Percentiles rank a stretch among this genome's conserved stretches.
These are phyloP conservation scores for Sporothrix phasma DNA, from an alignment of 2,329 filamentous ascomycete species.

Conservation along the genomic window DNA sequence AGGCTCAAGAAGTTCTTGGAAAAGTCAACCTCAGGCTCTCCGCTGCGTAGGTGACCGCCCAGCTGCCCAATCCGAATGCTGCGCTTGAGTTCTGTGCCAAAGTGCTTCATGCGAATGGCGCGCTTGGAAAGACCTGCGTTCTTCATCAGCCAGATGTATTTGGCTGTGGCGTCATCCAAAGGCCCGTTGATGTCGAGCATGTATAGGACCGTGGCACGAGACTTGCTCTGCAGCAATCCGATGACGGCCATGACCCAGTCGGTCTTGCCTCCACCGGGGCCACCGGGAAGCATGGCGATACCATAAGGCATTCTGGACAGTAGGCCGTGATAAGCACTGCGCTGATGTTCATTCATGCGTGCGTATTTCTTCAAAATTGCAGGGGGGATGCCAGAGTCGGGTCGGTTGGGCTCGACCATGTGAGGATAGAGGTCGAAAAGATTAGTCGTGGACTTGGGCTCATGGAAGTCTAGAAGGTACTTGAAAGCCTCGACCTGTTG, in stretches of 20 bases:
- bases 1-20: constrained; percentile 28
- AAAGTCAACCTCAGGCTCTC: constrained; percentile 19
- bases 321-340: constrained; percentile 28
- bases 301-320: constrained; percentile 33
- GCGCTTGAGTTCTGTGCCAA: constrained; percentile 18
- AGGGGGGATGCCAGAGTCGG: constrained; percentile 9
- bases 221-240: constrained; percentile 25
- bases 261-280: constrained; percentile 39
- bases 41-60: neutral
- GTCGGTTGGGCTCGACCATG: constrained; percentile 17
- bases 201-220: constrained; percentile 31
- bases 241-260: constrained; percentile 36
- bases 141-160: constrained; percentile 31
- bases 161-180: constrained; percentile 35
- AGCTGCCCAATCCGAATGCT: constrained; percentile 8
- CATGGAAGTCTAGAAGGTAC: constrained; percentile 20
- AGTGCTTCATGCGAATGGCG: constrained; percentile 18
- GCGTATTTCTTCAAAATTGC: constrained; percentile 22
- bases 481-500: constrained; percentile 20
- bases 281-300: constrained; percentile 36
- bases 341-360: constrained; percentile 32
- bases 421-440: constrained; percentile 21
- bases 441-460: constrained; percentile 16
- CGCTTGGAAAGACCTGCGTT: constrained; percentile 26
- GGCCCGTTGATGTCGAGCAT: constrained; percentile 40